Conservation (phyloP, 345 rosid genomes). For the Passiflora organensis region DNA sequence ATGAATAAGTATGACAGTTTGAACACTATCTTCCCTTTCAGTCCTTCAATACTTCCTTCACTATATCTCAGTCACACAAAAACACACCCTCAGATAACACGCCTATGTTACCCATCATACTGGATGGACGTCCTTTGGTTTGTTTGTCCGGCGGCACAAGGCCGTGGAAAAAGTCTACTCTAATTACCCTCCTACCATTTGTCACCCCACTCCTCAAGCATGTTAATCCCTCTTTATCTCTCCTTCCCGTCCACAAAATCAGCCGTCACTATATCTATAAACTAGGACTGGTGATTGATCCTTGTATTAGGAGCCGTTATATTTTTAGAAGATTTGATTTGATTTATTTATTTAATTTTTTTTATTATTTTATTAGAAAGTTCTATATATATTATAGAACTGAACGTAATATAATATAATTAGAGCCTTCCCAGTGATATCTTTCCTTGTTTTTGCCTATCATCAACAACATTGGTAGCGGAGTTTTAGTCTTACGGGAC, state of each 20-base stretch:
- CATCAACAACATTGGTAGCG: too few relatives aligned
- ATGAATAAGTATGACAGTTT: constrained; percentile 50
- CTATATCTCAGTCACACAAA: constrained; percentile 8
- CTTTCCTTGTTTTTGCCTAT: too few relatives aligned
- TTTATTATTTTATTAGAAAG: too few relatives aligned
- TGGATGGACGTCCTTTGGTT: constrained; percentile 33
- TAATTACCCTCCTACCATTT: constrained; percentile 45
- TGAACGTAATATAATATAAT: too few relatives aligned
- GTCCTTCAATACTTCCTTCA: constrained; percentile 4
- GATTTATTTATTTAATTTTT: too few relatives aligned
- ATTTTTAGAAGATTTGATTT: too few relatives aligned
- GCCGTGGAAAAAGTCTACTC: constrained; percentile 48
- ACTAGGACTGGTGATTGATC: constrained; percentile 36
- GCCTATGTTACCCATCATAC: constrained; percentile 9
- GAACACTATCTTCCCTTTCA: constrained; percentile 29
- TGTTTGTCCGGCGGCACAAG: constrained; percentile 38
- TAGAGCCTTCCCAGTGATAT: too few relatives aligned
- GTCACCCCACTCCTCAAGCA: constrained; percentile 33
- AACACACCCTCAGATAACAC: background rate
- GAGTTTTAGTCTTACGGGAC: too few relatives aligned
- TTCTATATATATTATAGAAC: too few relatives aligned
- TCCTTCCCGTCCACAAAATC: constrained; percentile 23
- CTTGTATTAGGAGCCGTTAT: too few relatives aligned
- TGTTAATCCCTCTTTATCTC: constrained; percentile 13
- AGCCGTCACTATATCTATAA: constrained; percentile 48